phyloP scores from a whole-genome alignment of 306 rosid species.

The Hippophae rhamnoides region DNA sequence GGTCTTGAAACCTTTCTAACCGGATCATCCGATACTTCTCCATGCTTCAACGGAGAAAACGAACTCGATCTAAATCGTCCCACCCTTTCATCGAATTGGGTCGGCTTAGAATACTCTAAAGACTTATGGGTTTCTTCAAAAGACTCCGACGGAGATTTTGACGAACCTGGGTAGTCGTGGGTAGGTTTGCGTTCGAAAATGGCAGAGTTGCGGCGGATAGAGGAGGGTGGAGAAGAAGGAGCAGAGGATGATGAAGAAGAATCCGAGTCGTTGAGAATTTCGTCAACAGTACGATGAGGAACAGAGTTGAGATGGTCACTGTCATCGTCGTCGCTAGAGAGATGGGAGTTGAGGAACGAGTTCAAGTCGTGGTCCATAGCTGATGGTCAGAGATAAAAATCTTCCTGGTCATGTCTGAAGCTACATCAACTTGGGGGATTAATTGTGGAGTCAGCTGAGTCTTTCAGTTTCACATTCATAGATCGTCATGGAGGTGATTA shows the following conservation, averaged over 20 bases:
- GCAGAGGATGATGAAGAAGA: conserved; percentile 49
- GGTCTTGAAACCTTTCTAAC: conserved; percentile 37
- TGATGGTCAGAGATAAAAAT: conserved; percentile 8
- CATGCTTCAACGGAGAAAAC: conserved; percentile 29
- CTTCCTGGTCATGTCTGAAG: conserved; percentile 21
- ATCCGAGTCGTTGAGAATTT: conserved; percentile 77
- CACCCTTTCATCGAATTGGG: conserved; percentile 14
- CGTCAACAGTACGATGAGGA: conserved; percentile 70
- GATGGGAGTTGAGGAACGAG: conserved; percentile 45
- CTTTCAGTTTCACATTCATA: conserved; percentile 3
- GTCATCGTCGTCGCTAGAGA: conserved; percentile 32
- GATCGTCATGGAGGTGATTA: not conserved
- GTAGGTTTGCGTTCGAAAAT: conserved; percentile 14
- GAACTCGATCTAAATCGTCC: conserved; percentile 25
- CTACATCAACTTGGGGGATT: not conserved
- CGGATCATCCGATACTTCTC: conserved; percentile 34
- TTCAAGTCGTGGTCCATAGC: conserved; percentile 74
- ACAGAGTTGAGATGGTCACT: conserved; percentile 17
- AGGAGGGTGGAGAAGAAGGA: conserved; percentile 24
- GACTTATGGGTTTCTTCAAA: conserved; percentile 14
- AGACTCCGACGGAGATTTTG: conserved; percentile 14
- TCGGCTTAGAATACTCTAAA: conserved; percentile 5
- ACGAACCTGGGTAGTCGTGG: conserved; percentile 12
- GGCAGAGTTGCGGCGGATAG: conserved; percentile 7
- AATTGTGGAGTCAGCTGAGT: too few species aligned